phyloP scores from a whole-genome alignment of 2,329 filamentous ascomycete species.

The Colletotrichum chlorophyti region DNA sequence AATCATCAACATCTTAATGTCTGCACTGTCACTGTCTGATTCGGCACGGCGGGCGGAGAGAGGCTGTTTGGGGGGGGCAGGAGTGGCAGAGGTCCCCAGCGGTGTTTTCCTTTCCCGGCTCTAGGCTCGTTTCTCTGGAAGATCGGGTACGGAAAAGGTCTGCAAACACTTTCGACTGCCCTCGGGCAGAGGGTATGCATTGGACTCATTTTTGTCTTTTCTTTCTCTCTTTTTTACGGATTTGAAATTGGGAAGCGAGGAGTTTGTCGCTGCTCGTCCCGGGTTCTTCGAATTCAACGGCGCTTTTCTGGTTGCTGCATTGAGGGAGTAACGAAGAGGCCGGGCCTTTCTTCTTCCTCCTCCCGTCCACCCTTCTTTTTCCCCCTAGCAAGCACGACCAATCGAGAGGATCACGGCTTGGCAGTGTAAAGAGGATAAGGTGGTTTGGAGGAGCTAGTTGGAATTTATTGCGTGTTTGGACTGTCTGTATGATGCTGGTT shows the following conservation, averaged over 20 bases:
- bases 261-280: neutral
- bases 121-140: conserved; percentile 17
- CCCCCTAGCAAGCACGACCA: neutral
- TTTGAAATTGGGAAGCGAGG: neutral
- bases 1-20: conserved; percentile 19
- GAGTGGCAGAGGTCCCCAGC: neutral
- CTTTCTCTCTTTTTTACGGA: too few species aligned
- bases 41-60: neutral
- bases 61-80: neutral
- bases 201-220: neutral
- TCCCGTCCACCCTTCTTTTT: too few species aligned
- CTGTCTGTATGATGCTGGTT: too few species aligned
- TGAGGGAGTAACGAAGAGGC: conserved; percentile 3
- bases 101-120: neutral
- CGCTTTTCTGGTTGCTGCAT: neutral
- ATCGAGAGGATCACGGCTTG: neutral
- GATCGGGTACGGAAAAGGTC: conserved; percentile 13
- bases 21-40: neutral
- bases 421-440: too few species aligned
- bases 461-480: too few species aligned
- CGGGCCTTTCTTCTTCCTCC: conserved; percentile 21
- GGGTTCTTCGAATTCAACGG: too few species aligned
- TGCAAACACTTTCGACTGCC: neutral
- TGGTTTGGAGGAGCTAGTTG: too few species aligned
- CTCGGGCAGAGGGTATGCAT: neutral